phyloP scores from a whole-genome alignment of 345 rosid species.

The Corchorus olitorius region DNA sequence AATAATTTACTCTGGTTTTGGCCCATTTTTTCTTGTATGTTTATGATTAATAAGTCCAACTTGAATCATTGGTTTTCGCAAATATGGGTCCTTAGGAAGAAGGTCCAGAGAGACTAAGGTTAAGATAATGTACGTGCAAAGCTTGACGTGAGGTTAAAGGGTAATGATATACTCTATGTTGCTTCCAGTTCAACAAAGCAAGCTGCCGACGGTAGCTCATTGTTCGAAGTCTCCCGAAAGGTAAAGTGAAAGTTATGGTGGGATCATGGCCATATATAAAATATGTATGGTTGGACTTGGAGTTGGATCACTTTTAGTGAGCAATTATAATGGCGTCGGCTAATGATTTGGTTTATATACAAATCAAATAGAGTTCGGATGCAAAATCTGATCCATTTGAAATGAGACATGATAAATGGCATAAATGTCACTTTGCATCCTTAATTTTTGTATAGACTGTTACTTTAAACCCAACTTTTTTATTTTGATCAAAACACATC shows the following conservation, averaged over 20 bases:
- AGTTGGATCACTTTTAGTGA: too few species aligned
- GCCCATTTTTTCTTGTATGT: neutral
- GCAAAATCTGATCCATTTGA: too few species aligned
- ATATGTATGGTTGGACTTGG: too few species aligned
- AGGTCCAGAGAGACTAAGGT: neutral
- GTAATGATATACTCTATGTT: neutral
- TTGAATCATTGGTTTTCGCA: neutral
- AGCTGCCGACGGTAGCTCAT: neutral
- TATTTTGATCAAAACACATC: too few species aligned
- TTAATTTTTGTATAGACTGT: too few species aligned
- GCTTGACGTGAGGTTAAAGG: slow-evolving; percentile 8
- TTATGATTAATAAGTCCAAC: neutral
- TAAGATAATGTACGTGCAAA: neutral
- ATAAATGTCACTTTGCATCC: too few species aligned
- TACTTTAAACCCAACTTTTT: too few species aligned
- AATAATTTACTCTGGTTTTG: neutral
- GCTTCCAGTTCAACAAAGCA: slow-evolving; percentile 30
- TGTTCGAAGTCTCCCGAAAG: neutral
- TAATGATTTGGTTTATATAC: too few species aligned
- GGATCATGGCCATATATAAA: neutral
- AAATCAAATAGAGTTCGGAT: too few species aligned
- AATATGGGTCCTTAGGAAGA: neutral
- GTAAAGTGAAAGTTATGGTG: neutral
- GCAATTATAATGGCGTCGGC: neutral
- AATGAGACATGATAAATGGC: too few species aligned